Conservation (phyloP, 2,329 filamentous ascomycete genomes). For the Paraphaeosphaeria sporulosa region DNA sequence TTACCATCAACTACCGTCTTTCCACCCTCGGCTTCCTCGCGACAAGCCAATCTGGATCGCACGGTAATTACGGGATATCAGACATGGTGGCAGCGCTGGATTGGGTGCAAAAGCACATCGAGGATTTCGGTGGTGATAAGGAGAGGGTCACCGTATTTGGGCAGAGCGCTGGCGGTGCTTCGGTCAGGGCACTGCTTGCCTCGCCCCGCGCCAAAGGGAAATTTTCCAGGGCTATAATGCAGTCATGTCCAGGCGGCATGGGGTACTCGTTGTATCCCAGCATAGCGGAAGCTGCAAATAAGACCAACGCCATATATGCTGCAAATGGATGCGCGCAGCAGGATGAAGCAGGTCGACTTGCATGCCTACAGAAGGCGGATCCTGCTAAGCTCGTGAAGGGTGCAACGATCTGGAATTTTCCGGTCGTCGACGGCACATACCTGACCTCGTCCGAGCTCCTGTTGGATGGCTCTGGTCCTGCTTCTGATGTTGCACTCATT, state of each 20-base stretch:
- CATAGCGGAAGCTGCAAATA: slow-evolving; percentile 30
- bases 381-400: slow-evolving; percentile 27
- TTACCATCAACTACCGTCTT: slow-evolving; percentile 55
- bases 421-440: slow-evolving; percentile 44
- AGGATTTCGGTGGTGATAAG: slow-evolving; percentile 47
- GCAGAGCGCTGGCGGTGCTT: slow-evolving; percentile 46
- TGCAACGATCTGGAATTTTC: slow-evolving; percentile 30
- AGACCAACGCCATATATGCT: slow-evolving; percentile 30
- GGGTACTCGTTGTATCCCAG: slow-evolving; percentile 35
- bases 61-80: slow-evolving; percentile 59
- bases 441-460: slow-evolving; percentile 31
- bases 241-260: slow-evolving; percentile 27
- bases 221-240: slow-evolving; percentile 57
- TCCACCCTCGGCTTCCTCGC: slow-evolving; percentile 46
- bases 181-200: slow-evolving; percentile 58
- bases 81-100: slow-evolving; percentile 60
- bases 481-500: slow-evolving; percentile 31
- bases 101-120: slow-evolving; percentile 56
- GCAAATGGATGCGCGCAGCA: slow-evolving; percentile 33
- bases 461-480: slow-evolving; percentile 27
- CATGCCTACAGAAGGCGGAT: slow-evolving; percentile 35
- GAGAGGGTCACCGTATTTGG: slow-evolving; percentile 48
- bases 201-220: slow-evolving; percentile 58
- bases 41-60: slow-evolving; percentile 52
- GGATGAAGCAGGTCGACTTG: slow-evolving; percentile 22